phyloP scores from a whole-genome alignment of 352 stramenopile genomes.

The Phytophthora tubulina region DNA sequence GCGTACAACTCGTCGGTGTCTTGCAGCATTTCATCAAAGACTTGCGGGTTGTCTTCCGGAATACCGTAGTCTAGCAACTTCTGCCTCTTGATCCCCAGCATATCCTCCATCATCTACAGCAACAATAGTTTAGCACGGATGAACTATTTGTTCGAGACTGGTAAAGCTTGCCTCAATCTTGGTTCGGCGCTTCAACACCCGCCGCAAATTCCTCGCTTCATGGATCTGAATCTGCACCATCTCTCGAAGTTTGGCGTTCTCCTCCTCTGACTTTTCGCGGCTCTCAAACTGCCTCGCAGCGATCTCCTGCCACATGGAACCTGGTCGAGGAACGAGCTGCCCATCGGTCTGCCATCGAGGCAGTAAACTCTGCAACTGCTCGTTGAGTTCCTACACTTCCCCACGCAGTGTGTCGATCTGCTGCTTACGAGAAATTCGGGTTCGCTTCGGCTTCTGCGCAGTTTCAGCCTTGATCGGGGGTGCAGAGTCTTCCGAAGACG shows the following conservation, averaged over 20 bases:
- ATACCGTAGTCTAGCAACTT: conserved; percentile 8
- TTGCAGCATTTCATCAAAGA: conserved; percentile 30
- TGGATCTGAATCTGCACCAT: conserved; percentile 42
- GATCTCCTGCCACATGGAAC: conserved; percentile 38
- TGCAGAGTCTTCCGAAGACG: conserved; percentile 15
- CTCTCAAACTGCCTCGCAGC: conserved; percentile 35
- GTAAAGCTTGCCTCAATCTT: conserved; percentile 29
- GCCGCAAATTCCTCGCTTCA: conserved; percentile 35
- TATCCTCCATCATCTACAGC: conserved; percentile 30
- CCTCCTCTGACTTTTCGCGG: conserved; percentile 26
- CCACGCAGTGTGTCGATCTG: conserved; percentile 21
- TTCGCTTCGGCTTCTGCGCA: conserved; percentile 1
- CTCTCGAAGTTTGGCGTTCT: conserved; percentile 33
- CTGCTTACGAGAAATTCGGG: conserved; percentile 28
- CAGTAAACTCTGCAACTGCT: conserved; percentile 17
- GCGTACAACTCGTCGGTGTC: conserved; percentile 41
- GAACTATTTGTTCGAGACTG: too few species aligned
- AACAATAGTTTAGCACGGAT: neutral
- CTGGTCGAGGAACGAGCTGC: conserved; percentile 8
- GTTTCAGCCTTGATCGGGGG: neutral
- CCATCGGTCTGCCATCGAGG: neutral
- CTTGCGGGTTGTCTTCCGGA: conserved; percentile 14
- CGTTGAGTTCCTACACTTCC: conserved; percentile 18
- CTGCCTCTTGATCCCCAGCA: conserved; percentile 20
- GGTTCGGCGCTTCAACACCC: conserved; percentile 30